Evolutionary conservation across 2,329 filamentous ascomycete species (phyloP), one percentile per base, ranked within the genome.

Genomic region (Colletotrichum siamense): DNA sequence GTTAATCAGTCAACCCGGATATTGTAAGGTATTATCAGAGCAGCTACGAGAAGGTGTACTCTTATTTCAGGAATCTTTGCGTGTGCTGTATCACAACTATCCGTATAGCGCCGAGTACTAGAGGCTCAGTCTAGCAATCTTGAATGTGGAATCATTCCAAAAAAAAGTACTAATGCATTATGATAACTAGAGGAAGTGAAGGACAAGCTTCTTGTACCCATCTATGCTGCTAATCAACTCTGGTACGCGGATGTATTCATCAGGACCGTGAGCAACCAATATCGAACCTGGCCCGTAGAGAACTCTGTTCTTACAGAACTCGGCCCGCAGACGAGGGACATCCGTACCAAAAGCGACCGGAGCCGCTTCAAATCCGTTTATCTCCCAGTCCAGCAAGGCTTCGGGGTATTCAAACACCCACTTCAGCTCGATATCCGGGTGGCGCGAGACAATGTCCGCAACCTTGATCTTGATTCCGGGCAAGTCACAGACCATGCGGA

Each of bases 251-350:
- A 86, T 83, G 39, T 82, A 81, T 79, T 87, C 85, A 72, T 84
- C 82, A 9, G 82, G 82, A 5, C 84, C 83, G 71, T 87, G 85
- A 1, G 85, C 85, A 0, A 84, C 82, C 6, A 82, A 71, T 59
- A 86, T 86, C 8, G 83, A 84, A 0, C 85, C 85, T 3, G 85
- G 85, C 1, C 85, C 85, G 71, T 86, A 86, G 24, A 87, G 78
- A 18, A 85, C 82, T 65, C 83, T 84, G 55, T 81, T 85, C 57
- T 83, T 32, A 39, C 79, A 79, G 80, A 22, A 81, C 74, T 62
- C 83, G 78, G 59, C 78, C 39, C 79, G 80, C 9, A 86, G 79
- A 6, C 84, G 80, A 6, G 85, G 85, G 6, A 85, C 82, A 52
- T 87, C 85, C 3, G 85, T 87, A 1, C 85, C 85, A 72, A 84